These are phyloP conservation scores for Russula emetica DNA, from an alignment of 768 basidiomycete genomes.

Conservation along the genomic window DNA sequence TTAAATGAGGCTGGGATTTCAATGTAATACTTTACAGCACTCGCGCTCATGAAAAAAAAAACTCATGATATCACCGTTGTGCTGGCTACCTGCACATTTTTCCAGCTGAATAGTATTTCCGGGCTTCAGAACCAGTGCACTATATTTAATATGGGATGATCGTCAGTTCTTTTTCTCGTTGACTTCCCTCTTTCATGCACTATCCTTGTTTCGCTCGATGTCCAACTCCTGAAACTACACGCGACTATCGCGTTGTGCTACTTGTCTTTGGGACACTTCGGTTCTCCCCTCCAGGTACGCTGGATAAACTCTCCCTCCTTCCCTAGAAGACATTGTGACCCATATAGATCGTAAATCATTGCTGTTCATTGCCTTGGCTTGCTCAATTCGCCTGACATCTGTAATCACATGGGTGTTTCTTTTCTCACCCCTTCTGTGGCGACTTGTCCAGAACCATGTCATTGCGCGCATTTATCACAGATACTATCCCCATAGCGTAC, in stretches of 20 bases:
- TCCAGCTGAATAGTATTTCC: conserved; percentile 97
- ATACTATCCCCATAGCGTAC: conserved; percentile 47
- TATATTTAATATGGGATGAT: conserved; percentile 1
- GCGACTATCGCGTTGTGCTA: conserved; percentile 69
- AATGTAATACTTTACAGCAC: conserved; percentile 16
- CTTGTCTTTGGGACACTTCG: conserved; percentile 62
- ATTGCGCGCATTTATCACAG: conserved; percentile 37
- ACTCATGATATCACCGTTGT: conserved; percentile 60
- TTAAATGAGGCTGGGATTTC: neutral
- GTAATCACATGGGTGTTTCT: conserved; percentile 80
- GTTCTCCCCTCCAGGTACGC: conserved; percentile 27
- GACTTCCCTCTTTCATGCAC: conserved; percentile 80
- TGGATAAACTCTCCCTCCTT: neutral
- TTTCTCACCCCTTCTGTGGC: conserved; percentile 54
- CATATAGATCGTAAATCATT: conserved; percentile 40
- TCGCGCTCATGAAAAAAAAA: conserved; percentile 42
- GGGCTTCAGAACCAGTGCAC: conserved; percentile 90
- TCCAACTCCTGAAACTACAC: conserved; percentile 89
- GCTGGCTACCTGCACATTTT: conserved; percentile 73
- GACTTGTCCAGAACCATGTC: conserved; percentile 39
- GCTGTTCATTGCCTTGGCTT: conserved; percentile 67
- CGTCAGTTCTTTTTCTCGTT: conserved; percentile 73
- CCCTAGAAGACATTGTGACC: conserved; percentile 11
- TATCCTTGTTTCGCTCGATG: conserved; percentile 80
- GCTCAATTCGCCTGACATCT: conserved; percentile 84